Evolutionary conservation across 495 filamentous ascomycete genomes (phyloP).

Genomic region (Acidomyces sp.): DNA sequence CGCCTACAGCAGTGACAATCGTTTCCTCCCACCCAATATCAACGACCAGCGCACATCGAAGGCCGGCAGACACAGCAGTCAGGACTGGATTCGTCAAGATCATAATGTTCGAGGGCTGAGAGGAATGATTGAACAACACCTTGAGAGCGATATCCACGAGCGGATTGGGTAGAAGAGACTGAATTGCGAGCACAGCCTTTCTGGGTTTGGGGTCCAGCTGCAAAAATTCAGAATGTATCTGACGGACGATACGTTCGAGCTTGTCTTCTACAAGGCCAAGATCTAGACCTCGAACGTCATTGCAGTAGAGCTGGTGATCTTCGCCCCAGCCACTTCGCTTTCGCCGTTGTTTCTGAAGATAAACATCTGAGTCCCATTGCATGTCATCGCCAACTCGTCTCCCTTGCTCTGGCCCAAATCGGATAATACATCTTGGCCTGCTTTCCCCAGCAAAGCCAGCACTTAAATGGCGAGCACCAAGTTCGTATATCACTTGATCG

Average conservation of each 20-base stretch:
- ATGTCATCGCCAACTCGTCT: conserved; percentile 73
- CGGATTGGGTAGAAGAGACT: conserved; percentile 64
- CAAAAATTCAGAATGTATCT: conserved; percentile 65
- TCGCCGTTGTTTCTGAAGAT: conserved; percentile 39
- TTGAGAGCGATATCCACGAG: conserved; percentile 61
- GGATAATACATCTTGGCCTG: conserved; percentile 54
- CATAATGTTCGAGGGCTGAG: conserved; percentile 69
- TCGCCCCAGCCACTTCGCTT: conserved; percentile 47
- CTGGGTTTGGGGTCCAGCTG: conserved; percentile 66
- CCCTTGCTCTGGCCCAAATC: conserved; percentile 60
- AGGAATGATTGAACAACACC: conserved; percentile 57
- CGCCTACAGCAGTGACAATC: conserved; percentile 66
- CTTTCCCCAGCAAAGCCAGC: conserved; percentile 77
- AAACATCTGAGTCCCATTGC: conserved; percentile 49
- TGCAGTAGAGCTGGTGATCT: conserved; percentile 68
- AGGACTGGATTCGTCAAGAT: conserved; percentile 63
- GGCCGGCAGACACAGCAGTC: conserved; percentile 60
- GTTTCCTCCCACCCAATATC: conserved; percentile 91
- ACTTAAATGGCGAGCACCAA: conserved; percentile 66
- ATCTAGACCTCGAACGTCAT: conserved; percentile 59
- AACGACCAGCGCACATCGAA: conserved; percentile 67
- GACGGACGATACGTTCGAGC: conserved; percentile 68
- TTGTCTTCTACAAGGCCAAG: conserved; percentile 74
- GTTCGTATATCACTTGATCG: conserved; percentile 67
- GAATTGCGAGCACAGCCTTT: conserved; percentile 55